Conservation (phyloP, 1,284 basidiomycete genomes). For the Puccinia horiana region DNA sequence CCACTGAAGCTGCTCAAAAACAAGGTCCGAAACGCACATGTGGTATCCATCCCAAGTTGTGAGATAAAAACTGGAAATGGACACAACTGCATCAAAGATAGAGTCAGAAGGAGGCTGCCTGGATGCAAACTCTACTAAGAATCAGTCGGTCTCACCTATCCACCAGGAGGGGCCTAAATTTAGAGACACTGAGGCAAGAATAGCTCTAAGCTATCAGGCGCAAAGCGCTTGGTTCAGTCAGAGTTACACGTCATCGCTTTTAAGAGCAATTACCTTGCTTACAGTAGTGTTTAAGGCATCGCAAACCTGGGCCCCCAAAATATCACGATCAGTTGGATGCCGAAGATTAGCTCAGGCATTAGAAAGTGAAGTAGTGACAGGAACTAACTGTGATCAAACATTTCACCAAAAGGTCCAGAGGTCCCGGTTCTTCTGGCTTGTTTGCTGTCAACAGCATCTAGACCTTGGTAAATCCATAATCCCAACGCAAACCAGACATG, state of each 20-base stretch:
- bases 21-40: constrained; percentile 65
- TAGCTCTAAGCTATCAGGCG: constrained; percentile 71
- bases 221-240: constrained; percentile 31
- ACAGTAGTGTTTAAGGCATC: constrained; percentile 94
- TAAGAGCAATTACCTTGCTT: constrained; percentile 52
- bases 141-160: constrained; percentile 63
- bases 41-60: constrained; percentile 97
- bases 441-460: constrained; percentile 85
- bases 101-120: neutral
- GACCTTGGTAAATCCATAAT: constrained; percentile 86
- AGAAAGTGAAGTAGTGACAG: neutral
- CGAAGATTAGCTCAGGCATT: neutral
- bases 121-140: neutral
- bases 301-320: constrained; percentile 65
- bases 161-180: constrained; percentile 93
- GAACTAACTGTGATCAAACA: constrained; percentile 86
- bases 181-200: constrained; percentile 78
- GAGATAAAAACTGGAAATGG: constrained; percentile 90
- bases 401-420: constrained; percentile 90
- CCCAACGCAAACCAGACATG: constrained; percentile 85
- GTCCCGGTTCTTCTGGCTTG: constrained; percentile 92
- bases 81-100: constrained; percentile 64
- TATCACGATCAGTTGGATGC: neutral
- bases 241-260: constrained; percentile 29
- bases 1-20: constrained; percentile 93